Base-by-base conservation (phyloP, 352 stramenopile species). In the Pythium pyrilobum region DNA sequence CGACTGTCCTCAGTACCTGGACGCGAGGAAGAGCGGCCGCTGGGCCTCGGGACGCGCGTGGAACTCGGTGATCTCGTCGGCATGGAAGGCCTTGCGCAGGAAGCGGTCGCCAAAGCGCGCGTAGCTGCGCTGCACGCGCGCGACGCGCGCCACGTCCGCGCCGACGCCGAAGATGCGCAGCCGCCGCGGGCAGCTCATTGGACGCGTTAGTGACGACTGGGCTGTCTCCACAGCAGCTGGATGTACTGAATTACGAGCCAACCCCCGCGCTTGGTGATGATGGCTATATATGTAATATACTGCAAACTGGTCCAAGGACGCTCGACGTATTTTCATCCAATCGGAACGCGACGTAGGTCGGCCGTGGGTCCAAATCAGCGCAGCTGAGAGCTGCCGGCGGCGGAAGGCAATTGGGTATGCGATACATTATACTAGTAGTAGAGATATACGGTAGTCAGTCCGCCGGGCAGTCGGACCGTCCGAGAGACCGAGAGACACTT, bases 1-100 rank as follows among this genome's bases (percentile, higher is more conserved):
- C 31, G 31, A 36, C 15, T 15, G 31, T 8, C 9, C 31, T 8
- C 46, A 12, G 23, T 13, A 81, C 71, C 73, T 64, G 13, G 81
- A 91, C 1, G 84, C 84, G 25, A 94, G 69, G 49, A 81, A 94
- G 15, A 63, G 66, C 23, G 71, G 56, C 32, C 69, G 73, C 23
- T 77, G 62, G 8, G 45, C 55, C 2, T 38, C 56, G 2, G 69
- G 44, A 13, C 75, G 76, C 24, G 46, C 47, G 45, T 76, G 55
- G 42, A 92, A 87, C 61, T 89, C 77, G 20, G 33, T 40, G 43
- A 91, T 86, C 55, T 94, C 84, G 4, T 36, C 54, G 25, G 75
- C 71, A 40, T 94, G 81, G 49, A 85, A 82, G 20, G 77, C 77
- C 20, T 71, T 67, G 7, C 28, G 29, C n/a, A 92, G 51, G 39